Conservation (phyloP, 2,329 filamentous ascomycete genomes). For the Aureobasidium mangrovei region DNA sequence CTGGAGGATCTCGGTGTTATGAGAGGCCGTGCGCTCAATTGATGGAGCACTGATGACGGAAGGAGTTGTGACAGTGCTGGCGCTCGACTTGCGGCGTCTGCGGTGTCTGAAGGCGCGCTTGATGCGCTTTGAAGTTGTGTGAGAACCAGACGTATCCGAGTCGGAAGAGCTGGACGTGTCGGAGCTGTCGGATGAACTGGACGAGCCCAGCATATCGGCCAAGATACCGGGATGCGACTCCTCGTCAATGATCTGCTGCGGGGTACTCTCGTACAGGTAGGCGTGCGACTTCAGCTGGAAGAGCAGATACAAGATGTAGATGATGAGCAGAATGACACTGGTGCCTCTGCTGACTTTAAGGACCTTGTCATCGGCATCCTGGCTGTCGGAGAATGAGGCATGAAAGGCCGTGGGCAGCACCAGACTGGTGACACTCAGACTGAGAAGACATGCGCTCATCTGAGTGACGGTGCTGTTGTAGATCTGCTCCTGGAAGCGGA, state of each 20-base stretch:
- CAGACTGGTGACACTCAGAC: constrained; percentile 81
- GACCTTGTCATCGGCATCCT: constrained; percentile 58
- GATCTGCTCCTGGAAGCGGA: constrained; percentile 84
- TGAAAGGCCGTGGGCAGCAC: constrained; percentile 84
- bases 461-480: constrained; percentile 95
- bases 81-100: constrained; percentile 68
- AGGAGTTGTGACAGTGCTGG: constrained; percentile 55
- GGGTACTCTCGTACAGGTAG: constrained; percentile 87
- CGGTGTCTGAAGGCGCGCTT: constrained; percentile 64
- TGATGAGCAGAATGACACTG: constrained; percentile 72
- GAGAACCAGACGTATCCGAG: constrained; percentile 60
- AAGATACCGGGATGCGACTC: constrained; percentile 80
- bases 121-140: constrained; percentile 66
- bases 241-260: constrained; percentile 86
- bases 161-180: constrained; percentile 46
- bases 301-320: constrained; percentile 75
- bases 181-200: constrained; percentile 46
- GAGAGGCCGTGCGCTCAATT: constrained; percentile 23
- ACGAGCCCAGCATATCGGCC: constrained; percentile 70
- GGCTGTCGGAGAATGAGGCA: constrained; percentile 56
- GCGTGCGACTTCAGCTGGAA: constrained; percentile 90
- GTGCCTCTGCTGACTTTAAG: constrained; percentile 83
- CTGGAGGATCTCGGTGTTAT: background rate
- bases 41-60: constrained; percentile 39
- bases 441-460: constrained; percentile 89